These are phyloP conservation scores for Trichocomaceae sp. DNA, from an alignment of 2,329 filamentous ascomycete species.

Conservation along the genomic window DNA sequence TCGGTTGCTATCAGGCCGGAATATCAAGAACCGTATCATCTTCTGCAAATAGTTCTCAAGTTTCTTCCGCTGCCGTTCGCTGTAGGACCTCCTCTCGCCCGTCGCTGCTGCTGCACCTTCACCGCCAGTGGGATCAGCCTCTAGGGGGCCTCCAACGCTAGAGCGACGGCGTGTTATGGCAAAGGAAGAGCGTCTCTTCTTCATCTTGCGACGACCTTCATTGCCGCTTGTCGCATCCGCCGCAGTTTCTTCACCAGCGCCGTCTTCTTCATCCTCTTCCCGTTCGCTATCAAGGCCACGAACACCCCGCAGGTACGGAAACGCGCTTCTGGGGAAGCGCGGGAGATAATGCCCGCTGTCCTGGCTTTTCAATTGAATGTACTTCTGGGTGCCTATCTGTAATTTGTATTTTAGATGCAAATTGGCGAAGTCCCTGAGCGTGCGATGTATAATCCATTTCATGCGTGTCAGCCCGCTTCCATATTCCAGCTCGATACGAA, in stretches of 20 bases:
- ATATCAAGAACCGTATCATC: constrained; percentile 95
- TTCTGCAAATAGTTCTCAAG: constrained; percentile 86
- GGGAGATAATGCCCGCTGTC: constrained; percentile 73
- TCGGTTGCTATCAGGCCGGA: constrained; percentile 89
- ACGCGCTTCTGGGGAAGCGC: constrained; percentile 79
- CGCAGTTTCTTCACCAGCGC: constrained; percentile 40
- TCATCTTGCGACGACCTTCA: constrained; percentile 51
- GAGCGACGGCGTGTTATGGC: constrained; percentile 54
- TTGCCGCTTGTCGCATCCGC: constrained; percentile 65
- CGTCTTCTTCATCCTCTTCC: constrained; percentile 57
- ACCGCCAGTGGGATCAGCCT: constrained; percentile 30
- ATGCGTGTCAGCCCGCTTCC: constrained; percentile 91
- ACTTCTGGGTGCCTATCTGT: constrained; percentile 74
- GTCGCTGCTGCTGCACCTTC: constrained; percentile 37
- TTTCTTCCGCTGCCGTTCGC: constrained; percentile 75
- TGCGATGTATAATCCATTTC: constrained; percentile 89
- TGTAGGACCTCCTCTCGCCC: constrained; percentile 53
- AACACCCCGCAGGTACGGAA: constrained; percentile 79
- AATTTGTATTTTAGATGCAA: constrained; percentile 91
- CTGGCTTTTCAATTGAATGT: constrained; percentile 62
- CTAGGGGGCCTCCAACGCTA: constrained; percentile 39
- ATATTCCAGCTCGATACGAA: constrained; percentile 90
- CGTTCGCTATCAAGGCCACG: constrained; percentile 75
- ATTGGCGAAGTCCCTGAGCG: constrained; percentile 83
- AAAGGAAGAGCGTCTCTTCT: constrained; percentile 51